Conservation (phyloP, 176 grass and related monocot genomes). For the Thalia dealbata region DNA sequence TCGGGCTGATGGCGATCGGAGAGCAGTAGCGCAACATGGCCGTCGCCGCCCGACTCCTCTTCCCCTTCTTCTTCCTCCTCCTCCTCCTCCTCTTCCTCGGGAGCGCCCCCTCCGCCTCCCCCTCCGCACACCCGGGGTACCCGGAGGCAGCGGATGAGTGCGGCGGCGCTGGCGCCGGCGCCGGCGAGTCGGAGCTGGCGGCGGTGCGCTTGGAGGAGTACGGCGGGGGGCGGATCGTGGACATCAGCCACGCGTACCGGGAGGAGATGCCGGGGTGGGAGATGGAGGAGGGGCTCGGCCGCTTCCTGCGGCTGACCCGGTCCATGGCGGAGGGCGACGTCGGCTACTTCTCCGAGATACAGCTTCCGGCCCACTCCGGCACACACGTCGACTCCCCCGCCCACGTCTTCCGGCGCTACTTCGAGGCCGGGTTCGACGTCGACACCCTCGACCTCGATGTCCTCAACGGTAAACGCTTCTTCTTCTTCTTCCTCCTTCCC, state of each 20-base stretch:
- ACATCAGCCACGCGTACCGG: slow-evolving; percentile 55
- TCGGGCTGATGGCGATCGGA: too few relatives aligned
- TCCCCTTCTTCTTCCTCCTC: not conserved
- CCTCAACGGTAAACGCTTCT: slow-evolving; percentile 37
- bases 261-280: slow-evolving; percentile 54
- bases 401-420: slow-evolving; percentile 46
- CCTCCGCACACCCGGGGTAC: slow-evolving; percentile 10
- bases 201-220: slow-evolving; percentile 37
- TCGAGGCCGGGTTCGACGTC: slow-evolving; percentile 52
- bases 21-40: not conserved
- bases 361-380: slow-evolving; percentile 38
- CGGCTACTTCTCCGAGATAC: slow-evolving; percentile 47
- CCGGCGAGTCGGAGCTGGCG: not conserved
- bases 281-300: slow-evolving; percentile 35
- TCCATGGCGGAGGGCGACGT: slow-evolving; percentile 49
- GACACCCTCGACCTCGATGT: slow-evolving; percentile 70
- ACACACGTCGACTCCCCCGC: slow-evolving; percentile 58
- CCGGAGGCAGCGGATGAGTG: not conserved
- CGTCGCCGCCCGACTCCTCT: slow-evolving; percentile 6
- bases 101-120: not conserved
- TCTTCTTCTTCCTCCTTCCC: too few relatives aligned
- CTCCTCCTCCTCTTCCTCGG: not conserved
- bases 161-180: not conserved
- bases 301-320: slow-evolving; percentile 37
- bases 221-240: slow-evolving; percentile 42